A percentile compares a stretch with the other conserved stretches of the same genome.
Conservation (phyloP, 2,329 filamentous ascomycete species). For the Nectriaceae sp. region DNA sequence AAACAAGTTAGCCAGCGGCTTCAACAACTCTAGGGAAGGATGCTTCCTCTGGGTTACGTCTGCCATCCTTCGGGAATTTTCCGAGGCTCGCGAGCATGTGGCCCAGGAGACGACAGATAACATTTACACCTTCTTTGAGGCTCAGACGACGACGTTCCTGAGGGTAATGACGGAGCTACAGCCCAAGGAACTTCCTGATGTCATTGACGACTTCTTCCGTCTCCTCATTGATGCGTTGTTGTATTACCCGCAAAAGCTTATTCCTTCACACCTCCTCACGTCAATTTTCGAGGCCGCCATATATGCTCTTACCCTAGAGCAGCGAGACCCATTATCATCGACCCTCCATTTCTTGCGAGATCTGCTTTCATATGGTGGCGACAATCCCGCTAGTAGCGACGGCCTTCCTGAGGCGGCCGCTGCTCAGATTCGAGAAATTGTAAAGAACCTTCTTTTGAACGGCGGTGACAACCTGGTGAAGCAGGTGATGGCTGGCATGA, state of each 20-base stretch:
- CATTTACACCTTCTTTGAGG: slow-evolving; percentile 94
- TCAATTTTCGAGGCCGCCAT: slow-evolving; percentile 87
- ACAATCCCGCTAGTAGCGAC: slow-evolving; percentile 67
- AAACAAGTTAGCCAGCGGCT: slow-evolving; percentile 83
- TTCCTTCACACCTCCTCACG: slow-evolving; percentile 75
- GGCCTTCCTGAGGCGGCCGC: slow-evolving; percentile 60
- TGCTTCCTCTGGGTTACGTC: slow-evolving; percentile 99
- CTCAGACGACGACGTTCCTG: slow-evolving; percentile 87
- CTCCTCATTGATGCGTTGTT: slow-evolving; percentile 88
- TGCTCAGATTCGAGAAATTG: slow-evolving; percentile 68
- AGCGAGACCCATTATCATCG: slow-evolving; percentile 87
- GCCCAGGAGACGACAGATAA: slow-evolving; percentile 79
- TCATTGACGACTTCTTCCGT: slow-evolving; percentile 96
- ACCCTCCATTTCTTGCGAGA: slow-evolving; percentile 93
- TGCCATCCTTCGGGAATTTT: slow-evolving; percentile 93
- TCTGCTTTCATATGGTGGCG: slow-evolving; percentile 82
- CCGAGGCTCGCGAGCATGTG: slow-evolving; percentile 83
- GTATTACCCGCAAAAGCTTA: slow-evolving; percentile 84
- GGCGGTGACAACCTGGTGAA: slow-evolving; percentile 82
- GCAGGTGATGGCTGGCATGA: slow-evolving; percentile 93
- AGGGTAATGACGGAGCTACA: slow-evolving; percentile 85
- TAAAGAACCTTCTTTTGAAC: slow-evolving; percentile 69
- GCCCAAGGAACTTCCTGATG: slow-evolving; percentile 70
- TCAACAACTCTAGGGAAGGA: slow-evolving; percentile 82
- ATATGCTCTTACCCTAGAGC: slow-evolving; percentile 83